Base-by-base conservation (phyloP, 2,329 filamentous ascomycete genomes). In the Penicillium sp. region DNA sequence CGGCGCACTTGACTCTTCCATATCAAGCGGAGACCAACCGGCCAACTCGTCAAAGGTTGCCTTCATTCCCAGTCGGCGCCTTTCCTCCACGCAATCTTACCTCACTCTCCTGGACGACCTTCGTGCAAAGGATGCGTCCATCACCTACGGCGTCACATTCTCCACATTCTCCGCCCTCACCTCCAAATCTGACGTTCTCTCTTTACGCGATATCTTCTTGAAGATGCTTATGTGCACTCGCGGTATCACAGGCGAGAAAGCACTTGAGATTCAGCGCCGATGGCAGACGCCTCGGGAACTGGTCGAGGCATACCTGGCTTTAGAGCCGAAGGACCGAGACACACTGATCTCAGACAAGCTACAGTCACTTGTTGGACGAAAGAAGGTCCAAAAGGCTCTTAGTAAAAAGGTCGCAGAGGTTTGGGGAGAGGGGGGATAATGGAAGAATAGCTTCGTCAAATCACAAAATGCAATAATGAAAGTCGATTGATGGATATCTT, bases 181-280 rank as follows among this genome's bases (percentile, higher is more conserved):
- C 0, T 89, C 86, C 8, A 94, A 94, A 69, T 89, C 87, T 0
- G 86, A 89, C 46, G 81, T 81, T 52, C 81, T 90, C 61, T 89
- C 88, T 0, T 74, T 92, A 9, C 78, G 87, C 49, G 89, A 94
- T 61, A 70, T 92, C 0, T 92, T 83, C 60, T 74, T 94, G 24
- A 92, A 92, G 70, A 92, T 94, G 88, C 79, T 94, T 43, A 91
- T 94, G 88, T 90, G 87, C 56, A 89, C 82, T 1, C 81, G 81
- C 48, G 87, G 88, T 1, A 77, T 94, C 11, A 89, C 87, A 0
- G 87, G 86, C 3, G 88, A 92, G 61, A 89, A 88, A 62, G 89
- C 89, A 0, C 70, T 92, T 5, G 88, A 90, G 70, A 90, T 94
- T 11, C 89, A 92, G 65, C 85, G 83, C 59, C 74, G 79, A n/a